These are phyloP conservation scores for Phyllosticta ampelicida DNA, from an alignment of 2,329 filamentous ascomycete genomes.

Conservation along the genomic window DNA sequence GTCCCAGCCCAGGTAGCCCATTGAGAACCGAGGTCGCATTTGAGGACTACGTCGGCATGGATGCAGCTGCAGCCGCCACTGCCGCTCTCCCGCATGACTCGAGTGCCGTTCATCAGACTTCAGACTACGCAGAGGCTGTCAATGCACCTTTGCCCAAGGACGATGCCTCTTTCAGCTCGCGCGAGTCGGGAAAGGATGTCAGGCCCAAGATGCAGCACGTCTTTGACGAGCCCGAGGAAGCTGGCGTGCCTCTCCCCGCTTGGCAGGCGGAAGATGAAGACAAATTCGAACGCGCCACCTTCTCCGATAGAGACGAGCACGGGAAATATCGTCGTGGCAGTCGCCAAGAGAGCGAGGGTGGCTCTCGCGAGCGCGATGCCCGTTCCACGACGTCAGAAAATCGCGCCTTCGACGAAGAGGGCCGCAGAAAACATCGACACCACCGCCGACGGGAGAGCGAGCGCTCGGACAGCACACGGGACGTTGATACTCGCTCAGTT, in stretches of 20 bases:
- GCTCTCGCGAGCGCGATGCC: constrained; percentile 11
- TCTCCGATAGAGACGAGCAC: not conserved
- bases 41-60: constrained; percentile 31
- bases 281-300: not conserved
- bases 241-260: not conserved
- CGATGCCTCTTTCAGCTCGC: not conserved
- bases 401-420: constrained; percentile 7
- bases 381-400: constrained; percentile 13
- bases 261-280: not conserved
- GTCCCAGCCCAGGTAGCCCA: constrained; percentile 12
- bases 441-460: constrained; percentile 27
- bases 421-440: constrained; percentile 17
- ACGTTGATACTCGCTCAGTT: constrained; percentile 31
- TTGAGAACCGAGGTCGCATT: constrained; percentile 26
- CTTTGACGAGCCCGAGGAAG: constrained; percentile 8
- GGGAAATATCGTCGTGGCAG: not conserved
- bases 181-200: not conserved
- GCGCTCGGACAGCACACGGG: constrained; percentile 19
- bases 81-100: not conserved
- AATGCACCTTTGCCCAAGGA: constrained; percentile 9
- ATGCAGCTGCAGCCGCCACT: not conserved
- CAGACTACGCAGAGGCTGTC: constrained; percentile 2
- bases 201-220: not conserved
- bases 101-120: not conserved
- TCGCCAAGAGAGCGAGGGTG: not conserved